A percentile compares a stretch with the other conserved stretches of the same genome.
These are phyloP conservation scores for Polysphondylium violaceum DNA, from an alignment of 78 protist species.

Conservation along the genomic window DNA sequence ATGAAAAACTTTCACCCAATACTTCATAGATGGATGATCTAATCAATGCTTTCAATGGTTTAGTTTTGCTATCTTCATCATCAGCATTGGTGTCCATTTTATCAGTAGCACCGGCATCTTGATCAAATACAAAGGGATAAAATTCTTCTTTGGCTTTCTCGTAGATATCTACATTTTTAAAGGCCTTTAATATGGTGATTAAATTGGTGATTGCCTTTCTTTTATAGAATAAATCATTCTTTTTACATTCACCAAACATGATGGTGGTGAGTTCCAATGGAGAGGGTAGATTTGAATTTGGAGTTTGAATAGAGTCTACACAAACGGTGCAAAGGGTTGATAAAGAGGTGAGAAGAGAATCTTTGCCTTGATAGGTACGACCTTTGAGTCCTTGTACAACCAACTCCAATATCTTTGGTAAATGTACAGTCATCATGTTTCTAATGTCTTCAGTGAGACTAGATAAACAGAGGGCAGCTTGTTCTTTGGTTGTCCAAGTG, in stretches of 20 bases:
- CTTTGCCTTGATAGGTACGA: slow-evolving; percentile 80
- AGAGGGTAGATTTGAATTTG: neutral
- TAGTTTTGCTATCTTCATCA: slow-evolving; percentile 62
- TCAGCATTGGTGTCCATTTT: slow-evolving; percentile 29
- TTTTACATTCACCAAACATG: slow-evolving; percentile 75
- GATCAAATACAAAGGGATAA: slow-evolving; percentile 38
- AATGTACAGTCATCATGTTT: slow-evolving; percentile 32
- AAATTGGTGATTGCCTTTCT: slow-evolving; percentile 73
- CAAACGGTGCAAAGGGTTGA: slow-evolving; percentile 51
- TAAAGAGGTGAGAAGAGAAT: slow-evolving; percentile 39
- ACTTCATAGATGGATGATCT: slow-evolving; percentile 19
- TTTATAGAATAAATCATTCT: slow-evolving; percentile 75
- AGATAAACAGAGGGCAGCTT: slow-evolving; percentile 69
- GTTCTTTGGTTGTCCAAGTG: slow-evolving; percentile 74
- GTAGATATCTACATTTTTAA: slow-evolving; percentile 42
- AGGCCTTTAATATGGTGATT: slow-evolving; percentile 25
- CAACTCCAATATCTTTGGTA: slow-evolving; percentile 21
- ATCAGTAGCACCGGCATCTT: neutral
- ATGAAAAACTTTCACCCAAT: slow-evolving; percentile 39
- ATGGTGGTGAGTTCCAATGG: slow-evolving; percentile 5
- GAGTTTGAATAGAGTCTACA: neutral
- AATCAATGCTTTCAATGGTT: slow-evolving; percentile 50
- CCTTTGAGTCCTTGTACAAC: slow-evolving; percentile 53
- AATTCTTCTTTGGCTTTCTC: slow-evolving; percentile 32
- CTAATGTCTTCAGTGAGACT: slow-evolving; percentile 53